Percentiles rank a stretch among this genome's conserved stretches.
phyloP scores from a whole-genome alignment of 441 rosid species.

The Mallotus repandus region DNA sequence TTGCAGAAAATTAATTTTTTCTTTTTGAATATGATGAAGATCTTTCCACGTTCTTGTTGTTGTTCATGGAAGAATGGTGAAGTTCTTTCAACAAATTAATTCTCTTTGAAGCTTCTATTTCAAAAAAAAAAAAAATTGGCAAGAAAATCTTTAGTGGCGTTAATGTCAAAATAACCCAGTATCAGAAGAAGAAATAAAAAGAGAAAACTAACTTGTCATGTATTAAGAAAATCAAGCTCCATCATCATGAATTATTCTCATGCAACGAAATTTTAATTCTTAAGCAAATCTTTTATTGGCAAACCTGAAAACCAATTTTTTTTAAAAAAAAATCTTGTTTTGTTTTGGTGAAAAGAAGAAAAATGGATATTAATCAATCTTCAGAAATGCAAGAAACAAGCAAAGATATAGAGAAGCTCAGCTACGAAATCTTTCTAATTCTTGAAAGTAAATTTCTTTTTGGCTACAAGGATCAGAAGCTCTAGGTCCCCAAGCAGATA shows the following conservation, averaged over 20 bases:
- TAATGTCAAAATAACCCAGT: conserved; percentile 6
- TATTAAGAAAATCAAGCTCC: not conserved
- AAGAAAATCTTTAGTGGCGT: conserved; percentile 14
- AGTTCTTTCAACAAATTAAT: not conserved
- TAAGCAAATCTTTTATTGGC: not conserved
- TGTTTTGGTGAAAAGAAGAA: not conserved
- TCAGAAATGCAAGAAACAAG: conserved; percentile 84
- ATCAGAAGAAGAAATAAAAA: not conserved
- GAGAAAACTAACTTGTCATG: not conserved
- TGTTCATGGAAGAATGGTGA: not conserved
- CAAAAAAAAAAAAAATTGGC: not conserved
- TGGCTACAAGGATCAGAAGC: conserved; percentile 84
- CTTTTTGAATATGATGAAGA: not conserved
- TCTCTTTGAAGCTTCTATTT: not conserved
- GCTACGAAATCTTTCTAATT: conserved; percentile 93
- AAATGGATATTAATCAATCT: conserved; percentile 35
- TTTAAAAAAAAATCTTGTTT: not conserved
- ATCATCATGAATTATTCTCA: not conserved
- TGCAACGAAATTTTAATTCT: not conserved
- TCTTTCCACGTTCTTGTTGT: not conserved
- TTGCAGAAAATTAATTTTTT: not conserved
- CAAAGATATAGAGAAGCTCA: conserved; percentile 87
- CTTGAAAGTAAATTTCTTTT: conserved; percentile 86
- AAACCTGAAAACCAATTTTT: not conserved
- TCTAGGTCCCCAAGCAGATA: conserved; percentile 69